phyloP scores from a whole-genome alignment of 805 yeast genomes.

The Suhomyces kilbournensis region DNA sequence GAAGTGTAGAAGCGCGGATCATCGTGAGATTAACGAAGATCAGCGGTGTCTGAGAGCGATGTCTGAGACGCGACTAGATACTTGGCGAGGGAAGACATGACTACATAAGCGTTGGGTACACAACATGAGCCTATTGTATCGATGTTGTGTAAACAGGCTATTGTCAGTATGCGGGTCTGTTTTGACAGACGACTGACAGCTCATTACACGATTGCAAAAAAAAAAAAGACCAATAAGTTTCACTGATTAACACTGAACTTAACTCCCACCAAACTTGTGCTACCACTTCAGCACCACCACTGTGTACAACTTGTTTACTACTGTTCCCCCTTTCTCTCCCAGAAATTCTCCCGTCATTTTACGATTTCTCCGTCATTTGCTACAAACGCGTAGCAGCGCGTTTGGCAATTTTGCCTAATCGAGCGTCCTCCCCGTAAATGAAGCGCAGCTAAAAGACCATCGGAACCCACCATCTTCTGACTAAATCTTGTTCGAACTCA shows the following conservation, averaged over 20 bases:
- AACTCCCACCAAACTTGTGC: background rate
- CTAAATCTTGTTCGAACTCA: too few relatives aligned
- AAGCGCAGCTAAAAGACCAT: background rate
- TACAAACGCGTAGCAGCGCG: background rate
- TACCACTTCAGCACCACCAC: background rate
- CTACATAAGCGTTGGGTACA: background rate
- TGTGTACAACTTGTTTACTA: too few relatives aligned
- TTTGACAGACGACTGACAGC: background rate
- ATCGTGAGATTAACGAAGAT: too few relatives aligned
- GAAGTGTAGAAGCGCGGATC: background rate
- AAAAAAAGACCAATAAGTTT: too few relatives aligned
- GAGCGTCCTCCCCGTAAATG: background rate
- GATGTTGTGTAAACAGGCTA: background rate
- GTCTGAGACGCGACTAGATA: background rate
- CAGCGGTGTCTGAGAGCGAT: background rate
- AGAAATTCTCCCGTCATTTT: background rate
- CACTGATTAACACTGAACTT: too few relatives aligned
- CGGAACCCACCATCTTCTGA: conserved; percentile 1
- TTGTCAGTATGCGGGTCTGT: background rate
- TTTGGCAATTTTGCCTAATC: conserved; percentile 3
- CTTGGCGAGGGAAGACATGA: background rate
- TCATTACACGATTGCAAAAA: background rate
- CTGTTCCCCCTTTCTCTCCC: background rate
- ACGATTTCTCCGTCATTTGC: conserved; percentile 1
- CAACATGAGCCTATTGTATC: background rate